These are phyloP conservation scores for Colletotrichum lini DNA, from an alignment of 2,329 filamentous ascomycete genomes.

Conservation along the genomic window DNA sequence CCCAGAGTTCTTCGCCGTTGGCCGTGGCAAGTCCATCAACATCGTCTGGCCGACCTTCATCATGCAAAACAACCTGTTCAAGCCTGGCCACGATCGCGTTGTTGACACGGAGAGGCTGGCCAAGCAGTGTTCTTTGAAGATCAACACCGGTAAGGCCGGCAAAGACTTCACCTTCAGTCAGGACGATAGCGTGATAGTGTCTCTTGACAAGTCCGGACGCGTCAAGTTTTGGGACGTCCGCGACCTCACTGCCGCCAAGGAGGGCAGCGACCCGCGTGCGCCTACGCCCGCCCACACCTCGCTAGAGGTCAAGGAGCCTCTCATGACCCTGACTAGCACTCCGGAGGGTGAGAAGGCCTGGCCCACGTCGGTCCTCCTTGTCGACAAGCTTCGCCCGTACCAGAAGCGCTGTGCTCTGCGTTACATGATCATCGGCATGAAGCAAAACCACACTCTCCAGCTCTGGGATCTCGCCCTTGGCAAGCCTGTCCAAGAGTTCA, in stretches of 20 bases:
- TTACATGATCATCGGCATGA: constrained; percentile 97
- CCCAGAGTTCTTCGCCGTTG: constrained; percentile 94
- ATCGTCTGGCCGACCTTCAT: constrained; percentile 81
- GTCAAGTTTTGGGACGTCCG: constrained; percentile 99
- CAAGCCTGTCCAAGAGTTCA: constrained; percentile 97
- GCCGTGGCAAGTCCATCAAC: constrained; percentile 95
- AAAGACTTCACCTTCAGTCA: constrained; percentile 99
- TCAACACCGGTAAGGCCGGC: constrained; percentile 96
- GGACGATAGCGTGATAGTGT: constrained; percentile 94
- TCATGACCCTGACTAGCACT: constrained; percentile 89
- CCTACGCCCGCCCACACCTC: constrained; percentile 69
- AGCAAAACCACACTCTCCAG: constrained; percentile 98
- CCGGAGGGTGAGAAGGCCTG: constrained; percentile 93
- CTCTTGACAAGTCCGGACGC: constrained; percentile 94
- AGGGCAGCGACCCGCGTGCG: constrained; percentile 64
- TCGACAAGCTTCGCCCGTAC: constrained; percentile 96
- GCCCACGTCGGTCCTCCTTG: constrained; percentile 94
- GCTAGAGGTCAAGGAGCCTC: constrained; percentile 86
- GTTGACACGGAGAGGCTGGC: constrained; percentile 92
- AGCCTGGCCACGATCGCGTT: constrained; percentile 74
- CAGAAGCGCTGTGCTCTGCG: constrained; percentile 89
- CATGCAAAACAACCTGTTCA: constrained; percentile 74
- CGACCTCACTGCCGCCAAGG: constrained; percentile 73
- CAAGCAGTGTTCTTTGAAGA: constrained; percentile 89
- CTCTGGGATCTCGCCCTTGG: constrained; percentile 97